Evolutionary conservation across 1,139 yeast genomes (phyloP), one percentile per base, ranked within the genome.

Genomic region (Insectozyma bohioensis): DNA sequence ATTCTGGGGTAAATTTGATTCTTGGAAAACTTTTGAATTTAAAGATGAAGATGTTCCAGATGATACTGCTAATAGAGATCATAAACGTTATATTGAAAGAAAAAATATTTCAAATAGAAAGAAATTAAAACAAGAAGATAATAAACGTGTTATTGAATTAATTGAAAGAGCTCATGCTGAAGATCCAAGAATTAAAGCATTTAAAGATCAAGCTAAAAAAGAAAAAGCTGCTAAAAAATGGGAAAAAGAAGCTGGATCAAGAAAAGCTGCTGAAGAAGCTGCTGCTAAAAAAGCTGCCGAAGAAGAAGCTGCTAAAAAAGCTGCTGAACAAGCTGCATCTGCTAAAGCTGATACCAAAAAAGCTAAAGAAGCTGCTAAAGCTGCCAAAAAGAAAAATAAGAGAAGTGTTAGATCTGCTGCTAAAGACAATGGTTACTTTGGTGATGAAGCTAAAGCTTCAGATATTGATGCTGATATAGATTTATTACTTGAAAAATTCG

Each of bases 31-130:
- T 29, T 92, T 92, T 58, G 99, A 92, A 71, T 92, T 90, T 70
- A 79, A 90, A 62, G 99, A 92, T 58, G 98, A 92, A 72, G 99
- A 92, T 61, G 97, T 90, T 56, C 99, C 99, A 48, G 99, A 92
- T 72, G 99, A 92, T 68, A 85, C 97, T 43, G 86, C 95, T 44
- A 94, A 92, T 80, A 88, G 99, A 76, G 98, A 92, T 63, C 95
- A 92, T 78, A 92, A 92, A 75, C 95, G 99, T 72, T 86, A 88
- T 72, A 84, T 90, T 52, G 98, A 92, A 72, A 87, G 92, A 75
- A 92, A 94, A 77, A 92, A 92, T 75, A 77, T 86, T 64, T 90
- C 95, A 49, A 87, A 95, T 43, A 86, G 99, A 73, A 85, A 85
- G 75, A 92, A 92, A 84, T 85, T 80, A 75, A 94, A 94, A 82